These are phyloP conservation scores for Termitomyces sp. DNA, from an alignment of 768 basidiomycete species.

Conservation along the genomic window DNA sequence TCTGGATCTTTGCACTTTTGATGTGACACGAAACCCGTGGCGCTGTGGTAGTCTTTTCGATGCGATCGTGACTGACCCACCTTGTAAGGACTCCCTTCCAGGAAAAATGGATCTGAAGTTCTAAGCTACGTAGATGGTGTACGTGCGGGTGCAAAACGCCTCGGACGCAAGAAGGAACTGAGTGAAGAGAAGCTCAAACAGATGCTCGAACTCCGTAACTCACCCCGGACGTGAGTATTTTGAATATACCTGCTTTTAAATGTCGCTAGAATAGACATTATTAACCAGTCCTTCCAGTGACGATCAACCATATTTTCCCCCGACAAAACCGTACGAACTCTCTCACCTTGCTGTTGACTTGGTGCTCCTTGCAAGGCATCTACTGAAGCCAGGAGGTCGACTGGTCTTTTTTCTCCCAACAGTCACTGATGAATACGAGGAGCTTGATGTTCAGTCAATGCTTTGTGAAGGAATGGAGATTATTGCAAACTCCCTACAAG, in stretches of 20 bases:
- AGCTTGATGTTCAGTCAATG: constrained; percentile 76
- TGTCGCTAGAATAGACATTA: neutral
- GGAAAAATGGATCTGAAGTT: neutral
- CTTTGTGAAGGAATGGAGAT: constrained; percentile 87
- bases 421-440: constrained; percentile 86
- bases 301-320: constrained; percentile 78
- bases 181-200: constrained; percentile 32
- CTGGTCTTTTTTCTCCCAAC: constrained; percentile 96
- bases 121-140: constrained; percentile 70
- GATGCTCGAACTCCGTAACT: constrained; percentile 32
- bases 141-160: constrained; percentile 79
- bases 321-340: constrained; percentile 90
- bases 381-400: constrained; percentile 81
- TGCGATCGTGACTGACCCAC: constrained; percentile 92
- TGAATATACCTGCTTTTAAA: neutral
- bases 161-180: constrained; percentile 62
- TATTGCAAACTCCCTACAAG: constrained; percentile 84
- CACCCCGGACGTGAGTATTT: constrained; percentile 41
- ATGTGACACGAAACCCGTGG: constrained; percentile 89
- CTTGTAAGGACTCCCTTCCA: constrained; percentile 52
- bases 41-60: constrained; percentile 88
- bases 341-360: constrained; percentile 80
- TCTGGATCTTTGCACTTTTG: constrained; percentile 86
- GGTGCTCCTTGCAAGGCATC: constrained; percentile 73
- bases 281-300: constrained; percentile 28